Percentiles rank a stretch among this genome's conserved stretches.
Evolutionary conservation across 495 filamentous ascomycete species (phyloP).

Genomic region (Filosporella fistucella): DNA sequence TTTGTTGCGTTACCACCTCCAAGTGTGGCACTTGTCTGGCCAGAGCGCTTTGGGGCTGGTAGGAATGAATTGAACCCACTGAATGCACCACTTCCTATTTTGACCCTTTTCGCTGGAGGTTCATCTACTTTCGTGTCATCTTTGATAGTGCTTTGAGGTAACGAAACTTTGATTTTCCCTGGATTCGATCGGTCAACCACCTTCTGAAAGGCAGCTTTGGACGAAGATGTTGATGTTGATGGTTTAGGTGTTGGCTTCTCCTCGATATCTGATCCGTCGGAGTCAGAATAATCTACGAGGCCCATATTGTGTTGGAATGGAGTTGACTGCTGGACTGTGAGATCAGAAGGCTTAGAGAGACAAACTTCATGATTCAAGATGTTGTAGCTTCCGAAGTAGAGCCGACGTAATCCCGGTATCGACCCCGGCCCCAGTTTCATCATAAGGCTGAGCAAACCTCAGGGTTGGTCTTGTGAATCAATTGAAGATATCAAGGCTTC

Average conservation of each 20-base stretch:
- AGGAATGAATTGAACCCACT: constrained; percentile 80
- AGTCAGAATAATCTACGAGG: constrained; percentile 81
- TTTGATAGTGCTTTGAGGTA: constrained; percentile 44
- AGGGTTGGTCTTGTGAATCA: too few relatives aligned
- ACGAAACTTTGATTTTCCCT: constrained; percentile 74
- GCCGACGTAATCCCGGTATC: too few relatives aligned
- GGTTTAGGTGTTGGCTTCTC: constrained; percentile 26
- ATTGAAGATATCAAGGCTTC: too few relatives aligned
- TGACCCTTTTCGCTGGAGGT: constrained; percentile 68
- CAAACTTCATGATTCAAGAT: too few relatives aligned
- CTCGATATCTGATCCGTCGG: constrained; percentile 69
- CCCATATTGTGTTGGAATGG: constrained; percentile 46
- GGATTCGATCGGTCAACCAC: constrained; percentile 75
- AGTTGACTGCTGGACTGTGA: constrained; percentile 10
- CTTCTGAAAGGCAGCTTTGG: constrained; percentile 54
- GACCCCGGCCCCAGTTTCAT: too few relatives aligned
- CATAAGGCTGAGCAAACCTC: too few relatives aligned
- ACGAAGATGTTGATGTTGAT: constrained; percentile 23
- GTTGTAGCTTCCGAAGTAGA: too few relatives aligned
- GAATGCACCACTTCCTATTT: constrained; percentile 54
- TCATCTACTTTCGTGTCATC: constrained; percentile 43
- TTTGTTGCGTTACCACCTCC: constrained; percentile 21
- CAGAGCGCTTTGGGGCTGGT: constrained; percentile 72
- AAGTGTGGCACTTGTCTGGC: constrained; percentile 32
- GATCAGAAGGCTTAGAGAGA: background rate